Evolutionary conservation across 441 rosid species (phyloP).

Genomic region (Gossypium lobatum): DNA sequence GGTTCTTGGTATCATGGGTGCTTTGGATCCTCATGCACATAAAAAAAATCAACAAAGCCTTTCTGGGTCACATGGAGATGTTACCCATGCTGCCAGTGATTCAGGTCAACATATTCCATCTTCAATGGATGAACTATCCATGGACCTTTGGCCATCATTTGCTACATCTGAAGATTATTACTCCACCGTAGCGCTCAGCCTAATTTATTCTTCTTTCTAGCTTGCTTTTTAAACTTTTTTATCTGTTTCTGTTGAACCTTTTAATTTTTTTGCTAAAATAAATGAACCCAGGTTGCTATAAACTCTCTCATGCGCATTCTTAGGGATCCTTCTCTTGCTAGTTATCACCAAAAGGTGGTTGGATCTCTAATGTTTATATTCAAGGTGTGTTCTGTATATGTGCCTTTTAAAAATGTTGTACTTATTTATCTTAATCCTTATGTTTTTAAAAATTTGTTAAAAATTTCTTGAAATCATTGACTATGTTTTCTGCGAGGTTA

Average conservation of each 20-base stretch:
- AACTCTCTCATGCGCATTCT: conserved; percentile 98
- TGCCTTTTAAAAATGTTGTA: neutral
- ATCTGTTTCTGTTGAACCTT: neutral
- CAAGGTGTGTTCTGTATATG: conserved; percentile 48
- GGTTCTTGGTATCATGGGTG: conserved; percentile 99
- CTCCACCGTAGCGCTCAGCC: conserved; percentile 60
- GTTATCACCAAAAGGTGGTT: conserved; percentile 99
- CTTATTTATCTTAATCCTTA: neutral
- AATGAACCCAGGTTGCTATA: conserved; percentile 76
- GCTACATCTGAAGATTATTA: conserved; percentile 96
- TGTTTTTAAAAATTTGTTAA: conserved; percentile 1
- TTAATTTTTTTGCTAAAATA: neutral
- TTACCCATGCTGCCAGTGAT: conserved; percentile 82
- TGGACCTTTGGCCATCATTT: conserved; percentile 94
- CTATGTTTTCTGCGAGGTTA: conserved; percentile 51
- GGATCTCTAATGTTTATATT: conserved; percentile 97
- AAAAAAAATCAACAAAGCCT: conserved; percentile 82
- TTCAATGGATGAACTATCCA: conserved; percentile 75
- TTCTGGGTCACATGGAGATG: conserved; percentile 90
- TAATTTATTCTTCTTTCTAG: conserved; percentile 15
- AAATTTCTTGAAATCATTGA: conserved; percentile 8
- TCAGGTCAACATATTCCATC: conserved; percentile 90
- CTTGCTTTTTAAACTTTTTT: conserved; percentile 16
- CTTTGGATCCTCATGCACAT: conserved; percentile 95
- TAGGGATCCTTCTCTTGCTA: conserved; percentile 94